Evolutionary conservation across 768 basidiomycete genomes (phyloP), one percentile per base, ranked within the genome.

Genomic region (Fomitopsis serialis): DNA sequence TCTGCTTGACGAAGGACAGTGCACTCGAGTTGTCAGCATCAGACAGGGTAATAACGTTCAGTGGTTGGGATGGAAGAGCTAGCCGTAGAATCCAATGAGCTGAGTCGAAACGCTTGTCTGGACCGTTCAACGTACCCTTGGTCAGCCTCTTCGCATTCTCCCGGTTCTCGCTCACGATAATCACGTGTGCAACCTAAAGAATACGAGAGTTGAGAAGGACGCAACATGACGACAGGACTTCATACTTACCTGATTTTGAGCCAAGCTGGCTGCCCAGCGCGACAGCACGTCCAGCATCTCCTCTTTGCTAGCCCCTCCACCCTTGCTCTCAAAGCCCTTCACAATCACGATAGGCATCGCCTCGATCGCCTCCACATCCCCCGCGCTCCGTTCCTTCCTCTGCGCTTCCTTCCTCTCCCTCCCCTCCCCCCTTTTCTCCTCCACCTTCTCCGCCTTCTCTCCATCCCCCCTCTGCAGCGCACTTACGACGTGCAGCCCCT

Each of bases 141-240:
- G 91, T 83, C 7, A 98, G 72, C n/a, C 80, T 75, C 65, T 92
- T 97, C 1, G 83, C 76, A 53, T 95, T 88, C 61, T 93, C 92
- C 24, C 89, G 81, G 59, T 92, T 93, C 65, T 98, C 92, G 60
- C 91, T 91, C 42, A 94, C 72, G 32, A 98, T 82, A 45, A 99
- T 74, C 44, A 97, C 92, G 68, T 98, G 95, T 0, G 96, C 96
- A 53, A 92, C 74, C 90, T 93, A n/a, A 45, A 29, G 19, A n/a
- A 23, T 7, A 9, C 5, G 4, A 17, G 6, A 17, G 37, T 8
- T 21, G n/a, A 40, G 11, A 45, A 29, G 36, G 49, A 23, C 32
- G 25, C 22, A 45, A 22, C 40, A 27, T 11, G 7, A 57, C 9
- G 10, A 17, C 12, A 11, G 10, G 11, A 37, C n/a, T n/a, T n/a